Base-by-base conservation (phyloP, 495 filamentous ascomycete genomes). In the Poronia punctata region DNA sequence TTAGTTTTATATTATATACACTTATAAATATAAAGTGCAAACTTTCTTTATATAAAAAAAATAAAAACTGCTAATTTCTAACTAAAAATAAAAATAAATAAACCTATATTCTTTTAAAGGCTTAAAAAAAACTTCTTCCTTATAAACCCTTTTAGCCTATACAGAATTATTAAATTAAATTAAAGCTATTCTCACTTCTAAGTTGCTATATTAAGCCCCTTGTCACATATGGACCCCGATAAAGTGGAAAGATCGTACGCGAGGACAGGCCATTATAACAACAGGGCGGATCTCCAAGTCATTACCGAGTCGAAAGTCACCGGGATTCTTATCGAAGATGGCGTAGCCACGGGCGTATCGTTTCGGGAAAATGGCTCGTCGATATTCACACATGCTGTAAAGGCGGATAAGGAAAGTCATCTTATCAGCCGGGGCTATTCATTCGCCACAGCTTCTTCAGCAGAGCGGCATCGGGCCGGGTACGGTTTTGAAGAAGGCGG, bases 391-490 rank as follows among this genome's bases (percentile, higher is more conserved):
- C n/a, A n/a, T n/a, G n/a, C n/a, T n/a, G 60, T 75, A 4, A 61
- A 48, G 14, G 75, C 73, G 0, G 61, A 55, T 4, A 67, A 65
- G 34, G 78, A 82, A n/a, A 50, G 74, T 80, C 9, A 74, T 80
- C 31, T 28, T 81, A n/a, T 67, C 76, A 1, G 75, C 76, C 1
- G 77, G 77, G 4, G 64, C 66, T 1, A 53, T 81, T 10, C 72
- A 78, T 45, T 77, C 74, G 22, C 78, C 77, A 1, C 74, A 79
- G 35, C 44, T 80, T 1, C 52, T 81, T 5, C 72, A 78, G 49
- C 60, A 72, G 4, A 74, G 69, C 31, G 77, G 77, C 3, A 69
- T 80, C 29, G 76, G 77, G 1, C 71, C 71, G 1, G 52, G 49
- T 1, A 60, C 59, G 16, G 48, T 79, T 5, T 53, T 81, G 1